Percentiles rank a stretch among this genome's conserved stretches.
Evolutionary conservation across 108 stramenopile species (phyloP).

Genomic region (Schizochytrium sp.): DNA sequence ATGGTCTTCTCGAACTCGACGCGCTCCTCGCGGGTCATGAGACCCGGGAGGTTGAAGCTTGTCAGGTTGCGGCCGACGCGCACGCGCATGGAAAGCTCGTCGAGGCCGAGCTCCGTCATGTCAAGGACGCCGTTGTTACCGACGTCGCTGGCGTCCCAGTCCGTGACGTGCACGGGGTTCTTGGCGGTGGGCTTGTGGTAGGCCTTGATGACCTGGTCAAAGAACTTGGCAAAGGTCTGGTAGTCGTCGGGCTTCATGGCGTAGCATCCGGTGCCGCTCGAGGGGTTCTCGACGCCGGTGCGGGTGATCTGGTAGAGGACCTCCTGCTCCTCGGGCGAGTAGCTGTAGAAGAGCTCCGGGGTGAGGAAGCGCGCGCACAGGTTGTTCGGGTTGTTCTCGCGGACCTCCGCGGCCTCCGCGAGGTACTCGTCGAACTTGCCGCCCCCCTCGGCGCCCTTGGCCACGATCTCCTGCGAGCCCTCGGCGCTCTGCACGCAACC

Average conservation of each 20-base stretch:
- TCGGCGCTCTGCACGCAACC: neutral
- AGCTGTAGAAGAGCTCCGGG: constrained; percentile 4
- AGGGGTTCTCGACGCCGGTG: constrained; percentile 13
- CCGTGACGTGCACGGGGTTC: constrained; percentile 43
- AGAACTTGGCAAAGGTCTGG: constrained; percentile 18
- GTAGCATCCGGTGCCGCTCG: neutral
- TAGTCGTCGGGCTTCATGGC: constrained; percentile 27
- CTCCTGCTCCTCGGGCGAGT: constrained; percentile 1
- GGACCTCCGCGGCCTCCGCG: neutral
- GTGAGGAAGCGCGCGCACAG: constrained; percentile 4
- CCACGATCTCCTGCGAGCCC: neutral
- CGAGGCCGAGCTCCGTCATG: constrained; percentile 40
- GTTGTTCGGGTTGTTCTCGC: constrained; percentile 6
- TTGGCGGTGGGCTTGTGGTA: neutral
- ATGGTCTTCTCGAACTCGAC: constrained; percentile 48
- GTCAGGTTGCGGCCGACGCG: constrained; percentile 52
- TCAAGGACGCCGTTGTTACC: constrained; percentile 41
- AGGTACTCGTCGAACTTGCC: neutral
- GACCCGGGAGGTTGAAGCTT: constrained; percentile 51
- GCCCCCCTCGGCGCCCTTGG: neutral
- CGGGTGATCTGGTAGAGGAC: constrained; percentile 7
- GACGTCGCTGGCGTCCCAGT: constrained; percentile 35
- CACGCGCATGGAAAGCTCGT: constrained; percentile 58
- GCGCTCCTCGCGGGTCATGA: constrained; percentile 47
- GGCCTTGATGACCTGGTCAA: neutral